phyloP scores from a whole-genome alignment of 140 eudicot genomes.

The Anethum foeniculum region DNA sequence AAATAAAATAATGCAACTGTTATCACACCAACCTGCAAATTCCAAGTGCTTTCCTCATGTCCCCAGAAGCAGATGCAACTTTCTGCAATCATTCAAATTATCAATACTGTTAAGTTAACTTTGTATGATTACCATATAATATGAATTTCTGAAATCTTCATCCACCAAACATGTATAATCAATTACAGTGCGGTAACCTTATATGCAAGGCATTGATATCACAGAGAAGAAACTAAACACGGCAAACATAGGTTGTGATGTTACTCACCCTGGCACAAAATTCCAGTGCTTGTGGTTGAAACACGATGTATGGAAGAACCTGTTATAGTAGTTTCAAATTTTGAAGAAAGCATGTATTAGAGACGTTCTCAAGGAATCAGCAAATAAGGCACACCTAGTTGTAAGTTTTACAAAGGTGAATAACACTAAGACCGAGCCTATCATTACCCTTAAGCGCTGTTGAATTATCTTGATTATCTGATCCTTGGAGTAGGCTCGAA shows the following conservation, averaged over 20 bases:
- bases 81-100: constrained; percentile 39
- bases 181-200: too few relatives aligned
- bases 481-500: constrained; percentile 76
- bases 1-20: neutral
- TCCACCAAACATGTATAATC: constrained; percentile 6
- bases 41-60: constrained; percentile 92
- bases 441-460: constrained; percentile 52
- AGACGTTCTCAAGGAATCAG: neutral
- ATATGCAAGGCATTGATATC: neutral
- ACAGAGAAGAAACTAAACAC: neutral
- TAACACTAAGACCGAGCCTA: neutral
- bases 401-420: neutral
- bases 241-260: neutral
- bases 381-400: neutral
- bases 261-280: constrained; percentile 89
- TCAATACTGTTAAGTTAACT: neutral
- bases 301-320: constrained; percentile 68
- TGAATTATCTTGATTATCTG: constrained; percentile 72
- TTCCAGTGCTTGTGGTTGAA: constrained; percentile 91
- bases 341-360: neutral
- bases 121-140: neutral
- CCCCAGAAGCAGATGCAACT: constrained; percentile 98
- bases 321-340: constrained; percentile 32
- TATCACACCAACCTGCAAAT: constrained; percentile 66
- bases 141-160: neutral